phyloP scores from a whole-genome alignment of 1,139 yeast genomes.

The Sugiyamaella grinbergsii region DNA sequence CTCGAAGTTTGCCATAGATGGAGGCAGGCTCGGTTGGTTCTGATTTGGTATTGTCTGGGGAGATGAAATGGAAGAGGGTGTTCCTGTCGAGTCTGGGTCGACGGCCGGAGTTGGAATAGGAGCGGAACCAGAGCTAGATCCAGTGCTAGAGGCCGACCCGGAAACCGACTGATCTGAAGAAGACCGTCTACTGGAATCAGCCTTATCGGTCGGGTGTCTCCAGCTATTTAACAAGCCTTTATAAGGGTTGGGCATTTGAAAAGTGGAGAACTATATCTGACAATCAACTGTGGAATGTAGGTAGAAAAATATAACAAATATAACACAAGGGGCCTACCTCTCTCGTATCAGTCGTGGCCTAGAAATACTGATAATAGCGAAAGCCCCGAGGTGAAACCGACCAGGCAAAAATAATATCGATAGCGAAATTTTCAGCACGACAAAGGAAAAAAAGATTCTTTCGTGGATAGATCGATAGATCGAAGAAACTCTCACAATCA shows the following conservation, averaged over 20 bases:
- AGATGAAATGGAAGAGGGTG: conserved; percentile 11
- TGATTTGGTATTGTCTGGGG: conserved; percentile 15
- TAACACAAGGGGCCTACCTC: too few species aligned
- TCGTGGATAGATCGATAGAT: too few species aligned
- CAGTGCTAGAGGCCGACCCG: too few species aligned
- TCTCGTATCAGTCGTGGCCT: too few species aligned
- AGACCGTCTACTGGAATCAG: conserved; percentile 7
- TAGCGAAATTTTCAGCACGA: too few species aligned
- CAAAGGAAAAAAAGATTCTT: too few species aligned
- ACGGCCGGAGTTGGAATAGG: not conserved
- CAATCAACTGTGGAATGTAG: too few species aligned
- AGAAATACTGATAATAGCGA: too few species aligned
- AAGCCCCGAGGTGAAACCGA: too few species aligned
- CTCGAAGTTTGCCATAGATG: conserved; percentile 1
- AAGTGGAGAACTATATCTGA: not conserved
- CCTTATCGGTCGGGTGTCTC: conserved; percentile 18
- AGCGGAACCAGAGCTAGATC: not conserved
- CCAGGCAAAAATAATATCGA: too few species aligned
- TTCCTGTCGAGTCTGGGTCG: conserved; percentile 4
- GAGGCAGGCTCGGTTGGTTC: not conserved
- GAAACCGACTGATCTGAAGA: conserved; percentile 3
- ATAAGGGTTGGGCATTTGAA: conserved; percentile 25
- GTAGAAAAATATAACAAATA: too few species aligned
- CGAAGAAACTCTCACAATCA: too few species aligned
- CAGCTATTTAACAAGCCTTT: conserved; percentile 26